Evolutionary conservation across 2,329 filamentous ascomycete species (phyloP).

Genomic region (Aspergillus flavus): DNA sequence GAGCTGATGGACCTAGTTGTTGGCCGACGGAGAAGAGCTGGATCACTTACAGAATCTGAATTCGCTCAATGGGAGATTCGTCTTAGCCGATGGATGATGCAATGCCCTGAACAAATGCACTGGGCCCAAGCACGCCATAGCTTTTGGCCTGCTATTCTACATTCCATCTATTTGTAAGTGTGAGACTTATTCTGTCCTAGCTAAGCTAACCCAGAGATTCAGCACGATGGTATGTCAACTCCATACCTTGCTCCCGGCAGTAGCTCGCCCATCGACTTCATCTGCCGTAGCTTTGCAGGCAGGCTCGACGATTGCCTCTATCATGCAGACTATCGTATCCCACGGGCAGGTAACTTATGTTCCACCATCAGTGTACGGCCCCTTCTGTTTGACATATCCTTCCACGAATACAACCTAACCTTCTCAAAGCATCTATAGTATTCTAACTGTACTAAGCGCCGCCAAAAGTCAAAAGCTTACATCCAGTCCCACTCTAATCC

Average conservation of each 20-base stretch:
- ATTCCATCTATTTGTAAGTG: too few relatives aligned
- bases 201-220: too few relatives aligned
- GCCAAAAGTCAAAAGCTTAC: not conserved
- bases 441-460: not conserved
- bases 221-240: too few relatives aligned
- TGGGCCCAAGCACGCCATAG: not conserved
- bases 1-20: too few relatives aligned
- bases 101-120: not conserved
- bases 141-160: not conserved
- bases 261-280: too few relatives aligned
- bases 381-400: not conserved
- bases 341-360: too few relatives aligned
- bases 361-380: too few relatives aligned
- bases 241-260: too few relatives aligned
- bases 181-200: too few relatives aligned
- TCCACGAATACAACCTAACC: not conserved
- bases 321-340: too few relatives aligned
- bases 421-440: not conserved
- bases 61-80: not conserved
- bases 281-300: too few relatives aligned
- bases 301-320: too few relatives aligned
- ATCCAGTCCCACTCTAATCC: not conserved
- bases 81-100: not conserved
- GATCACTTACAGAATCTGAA: not conserved
- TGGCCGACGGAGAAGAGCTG: not conserved